A percentile compares a stretch with the other conserved stretches of the same genome.
phyloP scores from a whole-genome alignment of 306 rosid species.

The Potentilla sterilis region DNA sequence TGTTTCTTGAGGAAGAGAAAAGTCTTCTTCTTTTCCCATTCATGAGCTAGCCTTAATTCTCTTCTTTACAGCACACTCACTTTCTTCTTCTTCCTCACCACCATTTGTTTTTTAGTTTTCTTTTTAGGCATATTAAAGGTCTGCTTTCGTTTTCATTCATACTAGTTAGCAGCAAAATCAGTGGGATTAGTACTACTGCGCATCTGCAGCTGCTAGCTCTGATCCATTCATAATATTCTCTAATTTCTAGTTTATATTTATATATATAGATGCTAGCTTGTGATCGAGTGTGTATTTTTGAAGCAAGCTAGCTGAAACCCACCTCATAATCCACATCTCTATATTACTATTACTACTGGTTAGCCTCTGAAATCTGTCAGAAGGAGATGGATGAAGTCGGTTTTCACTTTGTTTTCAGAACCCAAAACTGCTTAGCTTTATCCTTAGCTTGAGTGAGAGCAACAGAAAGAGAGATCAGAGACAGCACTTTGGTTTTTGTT shows the following conservation, averaged over 20 bases:
- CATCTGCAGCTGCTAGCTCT: conserved; percentile 8
- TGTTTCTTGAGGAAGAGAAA: conserved; percentile 51
- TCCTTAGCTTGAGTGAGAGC: background rate
- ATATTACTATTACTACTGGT: conserved; percentile 11
- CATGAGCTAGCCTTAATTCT: conserved; percentile 11
- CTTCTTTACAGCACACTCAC: conserved; percentile 23
- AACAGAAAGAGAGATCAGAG: background rate
- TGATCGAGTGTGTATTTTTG: background rate
- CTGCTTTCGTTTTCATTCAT: conserved; percentile 3
- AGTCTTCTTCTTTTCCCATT: conserved; percentile 34
- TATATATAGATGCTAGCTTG: background rate
- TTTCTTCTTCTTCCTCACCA: conserved; percentile 10
- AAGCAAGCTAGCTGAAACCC: conserved; percentile 15
- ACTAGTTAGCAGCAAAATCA: conserved; percentile 2
- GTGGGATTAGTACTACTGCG: background rate
- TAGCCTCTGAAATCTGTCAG: conserved; percentile 19
- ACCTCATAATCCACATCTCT: conserved; percentile 15
- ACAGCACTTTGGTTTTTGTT: background rate
- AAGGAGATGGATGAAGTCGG: conserved; percentile 5
- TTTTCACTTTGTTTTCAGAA: conserved; percentile 16
- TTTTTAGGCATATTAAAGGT: background rate
- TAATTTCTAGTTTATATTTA: background rate
- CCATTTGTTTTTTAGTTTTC: background rate
- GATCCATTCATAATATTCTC: conserved; percentile 7
- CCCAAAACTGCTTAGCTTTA: conserved; percentile 12